Evolutionary conservation across 495 filamentous ascomycete genomes (phyloP).

Genomic region (Cladorrhinum samala): DNA sequence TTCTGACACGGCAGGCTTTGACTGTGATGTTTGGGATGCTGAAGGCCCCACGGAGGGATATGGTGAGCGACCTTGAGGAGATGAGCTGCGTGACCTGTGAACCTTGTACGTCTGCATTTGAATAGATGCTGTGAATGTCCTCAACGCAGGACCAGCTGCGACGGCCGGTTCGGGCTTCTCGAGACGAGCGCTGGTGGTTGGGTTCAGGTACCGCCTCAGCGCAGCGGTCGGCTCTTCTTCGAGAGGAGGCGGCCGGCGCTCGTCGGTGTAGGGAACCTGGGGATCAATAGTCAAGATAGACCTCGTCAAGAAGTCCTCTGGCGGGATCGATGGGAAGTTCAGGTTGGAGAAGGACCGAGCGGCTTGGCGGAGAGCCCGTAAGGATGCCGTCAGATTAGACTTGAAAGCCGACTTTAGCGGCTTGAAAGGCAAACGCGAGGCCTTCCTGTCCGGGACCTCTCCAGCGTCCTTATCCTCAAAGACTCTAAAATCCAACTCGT

Average conservation of each 20-base stretch:
- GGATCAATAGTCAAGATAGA: slow-evolving; percentile 76
- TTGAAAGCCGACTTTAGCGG: slow-evolving; percentile 62
- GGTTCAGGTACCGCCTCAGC: slow-evolving; percentile 89
- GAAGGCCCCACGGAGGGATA: slow-evolving; percentile 33
- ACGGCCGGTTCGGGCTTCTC: slow-evolving; percentile 44
- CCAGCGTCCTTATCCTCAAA: slow-evolving; percentile 26
- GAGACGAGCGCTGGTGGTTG: slow-evolving; percentile 59
- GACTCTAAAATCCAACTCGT: slow-evolving; percentile 42
- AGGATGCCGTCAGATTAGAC: slow-evolving; percentile 89
- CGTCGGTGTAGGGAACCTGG: slow-evolving; percentile 69
- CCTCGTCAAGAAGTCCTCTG: slow-evolving; percentile 84
- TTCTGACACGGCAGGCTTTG: slow-evolving; percentile 22
- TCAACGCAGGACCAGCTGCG: slow-evolving; percentile 22
- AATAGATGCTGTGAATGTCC: slow-evolving; percentile 64
- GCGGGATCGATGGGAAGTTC: slow-evolving; percentile 63
- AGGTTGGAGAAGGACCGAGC: slow-evolving; percentile 78
- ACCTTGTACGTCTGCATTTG: slow-evolving; percentile 80
- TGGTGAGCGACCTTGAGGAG: slow-evolving; percentile 26
- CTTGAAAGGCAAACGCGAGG: slow-evolving; percentile 25
- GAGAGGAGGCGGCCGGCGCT: slow-evolving; percentile 74
- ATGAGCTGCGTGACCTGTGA: slow-evolving; percentile 37
- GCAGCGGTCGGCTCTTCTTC: slow-evolving; percentile 74
- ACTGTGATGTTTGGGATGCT: slow-evolving; percentile 31
- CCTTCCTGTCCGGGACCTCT: slow-evolving; percentile 31
- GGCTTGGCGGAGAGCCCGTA: slow-evolving; percentile 78